A percentile compares a stretch with the other conserved stretches of the same genome.
Evolutionary conservation across 805 yeast genomes (phyloP).

Genomic region (Yamadazyma tumulicola): DNA sequence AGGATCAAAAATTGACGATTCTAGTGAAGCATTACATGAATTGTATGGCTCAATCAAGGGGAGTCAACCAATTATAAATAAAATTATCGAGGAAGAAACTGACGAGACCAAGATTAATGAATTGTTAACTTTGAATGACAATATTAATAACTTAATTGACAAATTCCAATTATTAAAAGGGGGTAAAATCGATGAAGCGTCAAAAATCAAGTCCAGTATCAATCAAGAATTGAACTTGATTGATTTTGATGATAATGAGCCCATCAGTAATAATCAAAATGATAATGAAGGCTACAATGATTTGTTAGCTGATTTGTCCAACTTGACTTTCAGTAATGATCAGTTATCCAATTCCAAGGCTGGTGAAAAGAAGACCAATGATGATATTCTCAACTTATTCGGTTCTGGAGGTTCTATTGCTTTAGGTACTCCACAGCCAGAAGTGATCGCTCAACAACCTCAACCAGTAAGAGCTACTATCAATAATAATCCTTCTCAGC

Average conservation of each 20-base stretch:
- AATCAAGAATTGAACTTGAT: slow-evolving; percentile 36
- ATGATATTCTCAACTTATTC: slow-evolving; percentile 33
- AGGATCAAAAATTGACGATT: slow-evolving; percentile 36
- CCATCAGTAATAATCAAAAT: slow-evolving; percentile 27
- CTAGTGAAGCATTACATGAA: slow-evolving; percentile 75
- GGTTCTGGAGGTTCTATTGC: slow-evolving; percentile 55
- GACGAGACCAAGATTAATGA: slow-evolving; percentile 64
- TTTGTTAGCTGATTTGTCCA: slow-evolving; percentile 66
- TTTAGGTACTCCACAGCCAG: slow-evolving; percentile 22
- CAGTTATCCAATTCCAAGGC: slow-evolving; percentile 1
- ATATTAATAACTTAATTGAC: slow-evolving; percentile 62
- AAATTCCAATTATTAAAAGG: slow-evolving; percentile 63
- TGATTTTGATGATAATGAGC: slow-evolving; percentile 40
- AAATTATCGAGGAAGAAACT: slow-evolving; percentile 68
- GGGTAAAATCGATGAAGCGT: slow-evolving; percentile 60
- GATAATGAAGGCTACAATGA: slow-evolving; percentile 55
- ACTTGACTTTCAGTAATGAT: slow-evolving; percentile 50
- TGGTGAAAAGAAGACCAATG: slow-evolving; percentile 11
- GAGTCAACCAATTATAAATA: slow-evolving; percentile 83
- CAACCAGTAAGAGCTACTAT: slow-evolving; percentile 13
- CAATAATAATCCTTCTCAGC: background rate
- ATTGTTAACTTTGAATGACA: slow-evolving; percentile 68
- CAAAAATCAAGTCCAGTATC: slow-evolving; percentile 36
- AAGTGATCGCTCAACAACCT: slow-evolving; percentile 6
- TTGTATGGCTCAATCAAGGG: slow-evolving; percentile 73